Conservation (phyloP, 2,329 filamentous ascomycete genomes). For the Elsinoe fawcettii region DNA sequence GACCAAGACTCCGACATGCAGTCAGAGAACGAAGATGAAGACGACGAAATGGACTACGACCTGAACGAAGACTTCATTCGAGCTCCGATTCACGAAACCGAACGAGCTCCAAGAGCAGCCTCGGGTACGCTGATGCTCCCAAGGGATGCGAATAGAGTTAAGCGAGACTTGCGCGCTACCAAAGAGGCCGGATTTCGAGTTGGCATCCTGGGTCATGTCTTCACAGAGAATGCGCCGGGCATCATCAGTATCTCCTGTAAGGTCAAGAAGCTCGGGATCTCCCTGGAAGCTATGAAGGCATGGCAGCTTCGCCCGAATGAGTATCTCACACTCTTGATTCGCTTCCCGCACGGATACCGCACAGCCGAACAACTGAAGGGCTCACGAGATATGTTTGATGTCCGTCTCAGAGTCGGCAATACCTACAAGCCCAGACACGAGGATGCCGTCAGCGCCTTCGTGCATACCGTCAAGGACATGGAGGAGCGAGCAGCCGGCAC, state of each 20-base stretch:
- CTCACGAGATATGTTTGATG: conserved; percentile 41
- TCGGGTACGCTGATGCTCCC: not conserved
- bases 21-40: conserved; percentile 30
- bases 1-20: conserved; percentile 27
- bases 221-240: conserved; percentile 37
- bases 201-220: conserved; percentile 50
- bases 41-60: conserved; percentile 27
- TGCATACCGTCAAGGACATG: conserved; percentile 26
- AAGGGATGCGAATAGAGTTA: conserved; percentile 21
- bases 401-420: conserved; percentile 63
- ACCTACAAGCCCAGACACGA: conserved; percentile 60
- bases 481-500: conserved; percentile 18
- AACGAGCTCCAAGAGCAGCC: conserved; percentile 21
- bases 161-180: conserved; percentile 51
- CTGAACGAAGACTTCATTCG: not conserved
- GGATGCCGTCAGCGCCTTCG: conserved; percentile 49
- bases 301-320: conserved; percentile 63
- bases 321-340: conserved; percentile 67
- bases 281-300: conserved; percentile 64
- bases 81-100: conserved; percentile 17
- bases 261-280: conserved; percentile 62
- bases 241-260: conserved; percentile 62
- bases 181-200: conserved; percentile 63
- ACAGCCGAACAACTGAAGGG: conserved; percentile 48
- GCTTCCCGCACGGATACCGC: conserved; percentile 55